phyloP scores from a whole-genome alignment of 345 rosid species.

The Corymbia maculata region DNA sequence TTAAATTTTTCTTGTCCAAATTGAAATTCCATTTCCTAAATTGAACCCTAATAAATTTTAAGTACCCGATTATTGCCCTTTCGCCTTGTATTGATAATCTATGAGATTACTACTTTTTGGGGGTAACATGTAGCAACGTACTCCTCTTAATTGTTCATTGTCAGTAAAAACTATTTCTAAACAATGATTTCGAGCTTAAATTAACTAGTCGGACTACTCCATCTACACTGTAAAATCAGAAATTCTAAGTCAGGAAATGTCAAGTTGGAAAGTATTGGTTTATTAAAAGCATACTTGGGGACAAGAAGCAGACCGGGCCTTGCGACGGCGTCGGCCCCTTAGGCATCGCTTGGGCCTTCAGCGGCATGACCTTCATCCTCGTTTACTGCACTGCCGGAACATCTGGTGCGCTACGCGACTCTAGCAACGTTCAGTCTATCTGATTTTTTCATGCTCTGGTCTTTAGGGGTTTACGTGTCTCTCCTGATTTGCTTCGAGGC shows the following conservation, averaged over 20 bases:
- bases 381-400: constrained; percentile 90
- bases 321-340: constrained; percentile 78
- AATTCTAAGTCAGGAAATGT: no score
- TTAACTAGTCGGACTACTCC: no score
- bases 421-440: neutral
- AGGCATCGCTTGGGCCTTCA: constrained; percentile 87
- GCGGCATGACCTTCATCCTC: constrained; percentile 93
- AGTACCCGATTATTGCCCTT: rapidly evolving
- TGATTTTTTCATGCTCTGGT: neutral
- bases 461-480: no score
- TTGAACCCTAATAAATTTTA: no score
- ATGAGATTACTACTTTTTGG: no score
- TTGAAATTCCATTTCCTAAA: rapidly evolving
- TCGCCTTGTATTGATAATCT: no score
- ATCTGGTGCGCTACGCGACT: constrained; percentile 33
- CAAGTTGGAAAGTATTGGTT: neutral
- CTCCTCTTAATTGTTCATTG: no score
- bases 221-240: rapidly evolving
- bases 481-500: neutral
- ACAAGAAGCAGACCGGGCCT: constrained; percentile 40
- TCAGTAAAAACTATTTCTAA: rapidly evolving
- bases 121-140: no score
- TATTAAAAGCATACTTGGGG: neutral
- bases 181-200: rapidly evolving
- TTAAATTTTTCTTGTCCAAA: no score